Percentiles rank a stretch among this genome's conserved stretches.
Conservation (phyloP, 1,139 yeast species). For the Torulaspora pretoriensis region DNA sequence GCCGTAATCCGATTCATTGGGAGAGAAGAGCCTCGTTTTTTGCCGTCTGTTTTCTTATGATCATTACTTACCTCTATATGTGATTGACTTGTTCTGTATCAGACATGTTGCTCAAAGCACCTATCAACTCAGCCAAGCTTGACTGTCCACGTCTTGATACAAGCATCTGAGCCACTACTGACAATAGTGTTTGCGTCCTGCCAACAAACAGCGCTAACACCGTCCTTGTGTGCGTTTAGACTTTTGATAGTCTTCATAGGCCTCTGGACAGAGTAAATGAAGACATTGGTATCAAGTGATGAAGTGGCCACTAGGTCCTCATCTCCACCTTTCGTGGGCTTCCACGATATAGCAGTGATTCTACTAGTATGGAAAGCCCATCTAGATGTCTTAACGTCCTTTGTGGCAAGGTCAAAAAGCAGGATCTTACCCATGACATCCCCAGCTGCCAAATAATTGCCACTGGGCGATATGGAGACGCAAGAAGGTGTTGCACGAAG, state of each 20-base stretch:
- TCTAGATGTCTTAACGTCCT: constrained; percentile 68
- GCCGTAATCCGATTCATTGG: no score
- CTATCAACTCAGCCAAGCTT: constrained; percentile 12
- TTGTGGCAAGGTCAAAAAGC: constrained; percentile 55
- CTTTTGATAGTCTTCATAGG: constrained; percentile 74
- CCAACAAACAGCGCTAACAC: constrained; percentile 78
- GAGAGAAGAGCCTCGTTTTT: no score
- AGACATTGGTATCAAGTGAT: constrained; percentile 77
- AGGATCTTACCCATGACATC: constrained; percentile 82
- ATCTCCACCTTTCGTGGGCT: constrained; percentile 42
- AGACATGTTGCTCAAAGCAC: background rate
- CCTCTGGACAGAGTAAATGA: constrained; percentile 69
- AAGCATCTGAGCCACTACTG: constrained; percentile 78
- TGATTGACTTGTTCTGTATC: no score
- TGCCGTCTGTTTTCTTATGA: no score
- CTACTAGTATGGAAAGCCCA: constrained; percentile 95
- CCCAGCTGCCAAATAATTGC: constrained; percentile 71
- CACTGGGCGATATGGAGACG: constrained; percentile 68
- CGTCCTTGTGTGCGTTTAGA: constrained; percentile 83
- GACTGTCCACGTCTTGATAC: constrained; percentile 70
- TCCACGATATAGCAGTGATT: constrained; percentile 75
- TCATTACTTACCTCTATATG: no score
- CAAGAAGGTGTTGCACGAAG: constrained; percentile 59
- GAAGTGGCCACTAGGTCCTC: constrained; percentile 72
- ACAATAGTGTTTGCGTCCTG: constrained; percentile 43